Evolutionary conservation across 75 land plant species (phyloP).

Genomic region (Pinus tabuliformis): DNA sequence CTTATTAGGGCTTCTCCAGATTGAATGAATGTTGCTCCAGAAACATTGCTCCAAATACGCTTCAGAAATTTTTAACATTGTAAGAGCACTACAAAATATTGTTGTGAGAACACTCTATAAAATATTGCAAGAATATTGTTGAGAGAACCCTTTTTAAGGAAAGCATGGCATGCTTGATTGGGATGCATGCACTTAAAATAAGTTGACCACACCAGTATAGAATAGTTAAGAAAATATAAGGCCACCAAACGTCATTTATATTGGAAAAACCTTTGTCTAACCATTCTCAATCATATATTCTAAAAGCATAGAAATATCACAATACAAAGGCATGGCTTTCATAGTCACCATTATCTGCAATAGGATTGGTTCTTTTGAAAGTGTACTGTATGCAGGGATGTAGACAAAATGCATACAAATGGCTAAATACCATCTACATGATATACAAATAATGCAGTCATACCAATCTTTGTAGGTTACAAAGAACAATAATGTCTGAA

Average conservation of each 20-base stretch:
- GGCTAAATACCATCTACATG: background rate
- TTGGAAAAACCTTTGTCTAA: conserved; percentile 71
- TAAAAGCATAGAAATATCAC: conserved; percentile 67
- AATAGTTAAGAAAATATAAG: no score
- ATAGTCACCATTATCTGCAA: conserved; percentile 83
- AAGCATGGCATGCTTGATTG: no score
- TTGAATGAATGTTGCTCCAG: no score
- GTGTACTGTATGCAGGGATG: conserved; percentile 55
- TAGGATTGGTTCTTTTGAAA: conserved; percentile 60
- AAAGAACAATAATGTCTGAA: background rate
- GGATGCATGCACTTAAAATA: no score
- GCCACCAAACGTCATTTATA: background rate
- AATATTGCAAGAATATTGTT: no score
- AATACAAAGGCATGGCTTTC: conserved; percentile 88
- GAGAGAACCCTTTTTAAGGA: no score
- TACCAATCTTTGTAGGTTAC: background rate
- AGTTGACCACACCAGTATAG: no score
- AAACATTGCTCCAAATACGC: no score
- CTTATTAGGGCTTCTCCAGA: no score
- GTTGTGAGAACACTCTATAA: no score
- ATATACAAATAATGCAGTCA: background rate
- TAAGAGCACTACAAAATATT: no score
- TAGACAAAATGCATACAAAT: background rate
- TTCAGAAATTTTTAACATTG: no score
- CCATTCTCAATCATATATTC: conserved; percentile 90